These are phyloP conservation scores for Phaffia tasmanica DNA, from an alignment of 768 basidiomycete genomes.

Conservation along the genomic window DNA sequence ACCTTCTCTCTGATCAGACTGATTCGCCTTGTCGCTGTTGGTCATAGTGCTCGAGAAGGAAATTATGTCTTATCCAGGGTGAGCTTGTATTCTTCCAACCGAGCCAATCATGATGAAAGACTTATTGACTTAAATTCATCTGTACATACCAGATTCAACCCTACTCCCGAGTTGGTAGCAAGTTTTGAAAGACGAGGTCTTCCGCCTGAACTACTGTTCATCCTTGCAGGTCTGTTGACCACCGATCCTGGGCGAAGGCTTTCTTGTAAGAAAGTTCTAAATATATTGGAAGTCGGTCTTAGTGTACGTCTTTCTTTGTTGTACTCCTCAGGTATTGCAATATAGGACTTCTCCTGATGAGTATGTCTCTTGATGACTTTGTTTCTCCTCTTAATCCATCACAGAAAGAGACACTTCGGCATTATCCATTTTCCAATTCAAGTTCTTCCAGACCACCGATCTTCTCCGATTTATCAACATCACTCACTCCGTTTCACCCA, in stretches of 20 bases:
- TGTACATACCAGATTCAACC: constrained; percentile 43
- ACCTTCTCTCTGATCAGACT: neutral
- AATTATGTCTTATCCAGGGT: constrained; percentile 66
- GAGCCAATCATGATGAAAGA: neutral
- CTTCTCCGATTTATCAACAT: too few species aligned
- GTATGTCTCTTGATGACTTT: too few species aligned
- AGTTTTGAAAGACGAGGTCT: constrained; percentile 62
- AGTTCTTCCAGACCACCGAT: too few species aligned
- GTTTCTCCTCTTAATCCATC: too few species aligned
- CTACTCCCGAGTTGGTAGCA: constrained; percentile 45
- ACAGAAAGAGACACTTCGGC: too few species aligned
- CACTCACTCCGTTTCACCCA: too few species aligned
- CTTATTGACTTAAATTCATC: neutral
- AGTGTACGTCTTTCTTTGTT: neutral
- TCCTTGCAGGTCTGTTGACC: constrained; percentile 62
- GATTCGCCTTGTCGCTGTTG: too few species aligned
- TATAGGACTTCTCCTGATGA: too few species aligned
- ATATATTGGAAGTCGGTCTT: constrained; percentile 14
- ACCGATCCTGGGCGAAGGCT: constrained; percentile 54
- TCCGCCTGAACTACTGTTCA: constrained; percentile 56
- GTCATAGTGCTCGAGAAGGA: constrained; percentile 52
- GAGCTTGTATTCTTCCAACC: constrained; percentile 23
- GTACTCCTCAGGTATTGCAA: neutral
- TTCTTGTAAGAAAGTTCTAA: constrained; percentile 54
- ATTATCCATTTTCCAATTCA: too few species aligned